A percentile compares a stretch with the other conserved stretches of the same genome.
These are phyloP conservation scores for Metschnikowia gelsemii DNA, from an alignment of 805 yeast species.

Conservation along the genomic window DNA sequence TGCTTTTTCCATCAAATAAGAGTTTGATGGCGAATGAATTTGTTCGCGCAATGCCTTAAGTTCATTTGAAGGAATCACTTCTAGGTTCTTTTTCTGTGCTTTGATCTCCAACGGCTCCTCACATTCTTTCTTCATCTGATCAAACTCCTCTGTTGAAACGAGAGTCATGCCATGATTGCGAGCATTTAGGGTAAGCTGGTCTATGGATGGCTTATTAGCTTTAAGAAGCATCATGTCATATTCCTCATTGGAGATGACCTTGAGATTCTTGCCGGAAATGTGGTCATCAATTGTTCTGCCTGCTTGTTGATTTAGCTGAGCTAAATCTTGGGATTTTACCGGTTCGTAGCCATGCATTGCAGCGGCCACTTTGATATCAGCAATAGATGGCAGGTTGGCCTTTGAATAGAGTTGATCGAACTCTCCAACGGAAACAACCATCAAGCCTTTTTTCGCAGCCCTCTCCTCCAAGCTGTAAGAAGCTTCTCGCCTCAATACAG, in stretches of 20 bases:
- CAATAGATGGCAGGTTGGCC: slow-evolving; percentile 13
- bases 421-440: slow-evolving; percentile 17
- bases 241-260: slow-evolving; percentile 19
- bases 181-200: slow-evolving; percentile 27
- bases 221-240: slow-evolving; percentile 22
- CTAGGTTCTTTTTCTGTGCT: slow-evolving; percentile 10
- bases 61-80: slow-evolving; percentile 6
- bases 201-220: slow-evolving; percentile 28
- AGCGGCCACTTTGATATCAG: slow-evolving; percentile 14
- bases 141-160: slow-evolving; percentile 27
- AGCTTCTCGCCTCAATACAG: slow-evolving; percentile 15
- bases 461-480: slow-evolving; percentile 16
- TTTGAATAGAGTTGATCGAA: slow-evolving; percentile 11
- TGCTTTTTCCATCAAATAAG: slow-evolving; percentile 5
- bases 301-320: slow-evolving; percentile 14
- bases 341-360: slow-evolving; percentile 8
- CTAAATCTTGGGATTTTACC: slow-evolving; percentile 6
- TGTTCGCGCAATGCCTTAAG: slow-evolving; percentile 5
- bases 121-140: slow-evolving; percentile 12
- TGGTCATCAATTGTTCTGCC: slow-evolving; percentile 17
- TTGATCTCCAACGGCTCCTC: slow-evolving; percentile 11
- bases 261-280: slow-evolving; percentile 12
- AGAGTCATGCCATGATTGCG: slow-evolving; percentile 29
- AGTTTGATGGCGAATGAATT: slow-evolving; percentile 5
- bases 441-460: slow-evolving; percentile 20